Percentiles rank a stretch among this genome's conserved stretches.
Evolutionary conservation across 139 green algal species (phyloP).

Genomic region (Chlorella sp.): DNA sequence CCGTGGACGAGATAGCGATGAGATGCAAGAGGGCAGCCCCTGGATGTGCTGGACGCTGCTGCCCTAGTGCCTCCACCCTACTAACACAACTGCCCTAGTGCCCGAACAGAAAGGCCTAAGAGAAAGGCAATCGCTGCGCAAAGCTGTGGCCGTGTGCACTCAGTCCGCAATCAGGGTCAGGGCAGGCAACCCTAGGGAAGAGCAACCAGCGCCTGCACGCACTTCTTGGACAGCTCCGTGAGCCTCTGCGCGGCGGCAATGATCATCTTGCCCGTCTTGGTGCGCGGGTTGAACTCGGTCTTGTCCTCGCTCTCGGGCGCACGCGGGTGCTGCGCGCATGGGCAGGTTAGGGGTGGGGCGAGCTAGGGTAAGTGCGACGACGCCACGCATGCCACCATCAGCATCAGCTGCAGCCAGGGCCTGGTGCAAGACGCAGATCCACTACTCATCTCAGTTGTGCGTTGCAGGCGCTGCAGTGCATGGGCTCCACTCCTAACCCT

Average conservation of each 20-base stretch:
- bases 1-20: not conserved
- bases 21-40: not conserved
- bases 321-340: not conserved
- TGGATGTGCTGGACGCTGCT: not conserved
- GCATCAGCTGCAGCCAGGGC: no score
- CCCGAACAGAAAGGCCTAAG: not conserved
- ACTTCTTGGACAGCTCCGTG: slow-evolving; percentile 32
- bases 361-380: no score
- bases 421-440: no score
- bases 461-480: not conserved
- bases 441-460: no score
- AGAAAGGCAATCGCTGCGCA: no score
- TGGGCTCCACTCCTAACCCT: no score
- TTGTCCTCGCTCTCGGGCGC: slow-evolving; percentile 10
- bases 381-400: no score
- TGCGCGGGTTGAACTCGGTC: slow-evolving; percentile 44
- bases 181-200: not conserved
- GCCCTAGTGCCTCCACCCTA: not conserved
- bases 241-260: slow-evolving; percentile 41
- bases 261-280: slow-evolving; percentile 43
- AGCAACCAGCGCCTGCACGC: not conserved
- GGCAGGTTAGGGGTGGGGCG: no score
- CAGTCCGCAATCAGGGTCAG: not conserved
- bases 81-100: not conserved
- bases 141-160: no score